Conservation (phyloP, 306 rosid genomes). For the Oxytropis ochrocephala region DNA sequence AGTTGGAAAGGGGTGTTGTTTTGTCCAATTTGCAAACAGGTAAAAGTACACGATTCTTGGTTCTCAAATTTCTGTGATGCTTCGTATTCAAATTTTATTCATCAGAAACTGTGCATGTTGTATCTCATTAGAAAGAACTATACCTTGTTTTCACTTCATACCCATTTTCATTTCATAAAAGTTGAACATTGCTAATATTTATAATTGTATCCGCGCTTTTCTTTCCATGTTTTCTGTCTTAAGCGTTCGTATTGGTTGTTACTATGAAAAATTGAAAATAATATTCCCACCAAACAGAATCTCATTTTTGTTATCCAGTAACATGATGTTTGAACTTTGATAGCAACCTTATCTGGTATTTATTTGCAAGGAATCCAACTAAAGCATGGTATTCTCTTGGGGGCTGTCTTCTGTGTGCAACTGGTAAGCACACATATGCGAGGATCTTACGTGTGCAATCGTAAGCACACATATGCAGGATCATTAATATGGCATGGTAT, state of each 20-base stretch:
- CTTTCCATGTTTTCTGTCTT: not conserved
- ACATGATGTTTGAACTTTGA: too few relatives aligned
- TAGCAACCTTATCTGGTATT: too few relatives aligned
- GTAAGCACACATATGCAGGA: too few relatives aligned
- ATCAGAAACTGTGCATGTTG: not conserved
- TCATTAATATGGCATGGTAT: too few relatives aligned
- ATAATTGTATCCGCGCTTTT: not conserved
- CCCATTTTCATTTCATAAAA: not conserved
- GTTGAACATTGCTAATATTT: not conserved
- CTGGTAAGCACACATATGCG: too few relatives aligned
- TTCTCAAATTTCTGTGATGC: not conserved
- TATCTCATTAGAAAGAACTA: not conserved
- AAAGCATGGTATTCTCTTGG: too few relatives aligned
- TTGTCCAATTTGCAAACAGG: too few relatives aligned
- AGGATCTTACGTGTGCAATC: too few relatives aligned
- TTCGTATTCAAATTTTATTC: not conserved
- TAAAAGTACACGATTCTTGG: not conserved
- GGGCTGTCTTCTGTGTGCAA: too few relatives aligned
- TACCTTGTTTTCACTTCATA: conserved; percentile 12
- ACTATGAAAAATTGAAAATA: not conserved
- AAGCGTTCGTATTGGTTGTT: not conserved
- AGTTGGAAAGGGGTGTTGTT: too few relatives aligned
- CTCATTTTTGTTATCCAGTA: too few relatives aligned
- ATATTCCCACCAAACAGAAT: not conserved
- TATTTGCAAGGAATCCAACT: too few relatives aligned